Evolutionary conservation across 2,329 filamentous ascomycete species (phyloP), one percentile per base, ranked within the genome.

Genomic region (Zymoseptoria ardabiliae): DNA sequence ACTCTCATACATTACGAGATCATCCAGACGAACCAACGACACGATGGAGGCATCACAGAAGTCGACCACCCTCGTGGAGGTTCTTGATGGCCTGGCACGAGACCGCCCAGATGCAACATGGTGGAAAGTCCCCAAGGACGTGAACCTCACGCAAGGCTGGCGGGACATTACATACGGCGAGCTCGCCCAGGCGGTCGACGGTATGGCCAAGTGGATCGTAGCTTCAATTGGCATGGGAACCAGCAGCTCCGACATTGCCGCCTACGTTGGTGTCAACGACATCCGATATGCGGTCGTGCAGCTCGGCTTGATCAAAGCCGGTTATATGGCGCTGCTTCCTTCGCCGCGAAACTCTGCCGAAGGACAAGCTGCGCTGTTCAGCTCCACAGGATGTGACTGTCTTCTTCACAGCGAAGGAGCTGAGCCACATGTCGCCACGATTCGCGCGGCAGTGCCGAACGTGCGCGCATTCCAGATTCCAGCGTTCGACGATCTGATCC

Each of bases 211-310:
- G 55, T 64, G 60, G 60, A 53, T 64, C 13, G 51, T 65, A 28
- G 45, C 66, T 20, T 58, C 58, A 11, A 60, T 66, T 8, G 68
- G 69, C 25, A 28, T 28, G 25, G 25, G 25, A 28, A 28, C 8
- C 25, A 28, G 25, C 11, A 50, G 21, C 59, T 58, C 50, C 63
- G 65, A 61, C 48, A 60, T 69, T 13, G 64, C 65, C 19, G 62
- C 67, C 7, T 70, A 67, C 35, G 64, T 68, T 22, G 68, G 66
- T n/a, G 41, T 63, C 22, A 66, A 66, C 30, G 65, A 69, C 30
- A 58, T 59, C 8, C 58, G 64, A 41, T 69, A 69, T 52, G 62
- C 63, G 10, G 59, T 66, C 50, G 58, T 61, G 8, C 59, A 66
- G 28, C 53, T 66, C 19, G 67, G 63, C 6, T 54, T 63, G 13